Base-by-base conservation (phyloP, 352 stramenopile genomes). In the Aphanomyces cochlioides region DNA sequence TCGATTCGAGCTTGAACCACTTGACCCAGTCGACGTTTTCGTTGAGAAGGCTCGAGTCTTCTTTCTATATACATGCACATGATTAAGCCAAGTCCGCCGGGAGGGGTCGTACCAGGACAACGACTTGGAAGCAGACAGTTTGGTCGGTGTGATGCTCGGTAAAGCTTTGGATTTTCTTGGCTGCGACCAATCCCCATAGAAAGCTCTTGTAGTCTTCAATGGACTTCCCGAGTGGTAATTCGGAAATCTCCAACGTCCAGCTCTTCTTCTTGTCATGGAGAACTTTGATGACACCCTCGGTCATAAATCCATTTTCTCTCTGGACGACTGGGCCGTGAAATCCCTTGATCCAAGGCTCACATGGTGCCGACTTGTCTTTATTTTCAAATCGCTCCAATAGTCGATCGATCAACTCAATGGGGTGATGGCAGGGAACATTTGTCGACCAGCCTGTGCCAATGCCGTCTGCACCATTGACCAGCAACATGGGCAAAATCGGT, bases 141-240 rank as follows among this genome's bases (percentile, higher is more conserved):
- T 79, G 81, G 56, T 99, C 97, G 10, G 96, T 98, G 76, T 99
- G 97, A 77, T 99, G 97, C 78, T 99, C 96, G 12, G 89, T 92
- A 79, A 99, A 99, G 10, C 83, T 88, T 15, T 78, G 78, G 47
- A 96, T 90, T 7, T 74, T 79, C 61, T 94, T 93, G 63, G 97
- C 90, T 37, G 75, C 83, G 28, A 96, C 78, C 38, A 99, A 81
- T 10, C 90, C 86, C 79, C 98, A 98, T 37, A 99, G 74, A 28
- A 97, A 92, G 48, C 89, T 85, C 79, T 99, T 99, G 85, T 99
- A 99, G 77, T 99, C 96, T 69, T 99, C 96, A 3, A 98, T 98
- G 97, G 96, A 99, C 68, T 90, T 97, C 21, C 92, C 89, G 3
- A 99, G 80, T 0, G 98, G 97, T 5, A 99, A 75, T 83, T 99